phyloP scores from a whole-genome alignment of 805 yeast species.

The Scheffersomyces spartinae region DNA sequence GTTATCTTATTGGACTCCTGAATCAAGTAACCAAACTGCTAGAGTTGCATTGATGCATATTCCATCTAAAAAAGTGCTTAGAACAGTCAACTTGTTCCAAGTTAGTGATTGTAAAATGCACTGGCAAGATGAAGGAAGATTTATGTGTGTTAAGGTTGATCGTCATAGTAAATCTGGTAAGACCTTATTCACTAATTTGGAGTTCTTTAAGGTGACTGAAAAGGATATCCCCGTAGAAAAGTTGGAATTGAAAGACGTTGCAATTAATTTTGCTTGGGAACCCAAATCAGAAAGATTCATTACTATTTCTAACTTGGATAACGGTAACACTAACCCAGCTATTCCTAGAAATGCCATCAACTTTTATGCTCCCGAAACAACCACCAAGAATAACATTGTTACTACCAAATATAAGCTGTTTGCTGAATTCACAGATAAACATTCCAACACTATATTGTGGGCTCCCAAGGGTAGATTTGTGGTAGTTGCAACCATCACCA shows the following conservation, averaged over 20 bases:
- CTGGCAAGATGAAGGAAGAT: slow-evolving; percentile 87
- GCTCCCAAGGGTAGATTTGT: slow-evolving; percentile 90
- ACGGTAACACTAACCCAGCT: slow-evolving; percentile 48
- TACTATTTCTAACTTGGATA: slow-evolving; percentile 54
- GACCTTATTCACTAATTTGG: slow-evolving; percentile 82
- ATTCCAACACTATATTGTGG: slow-evolving; percentile 68
- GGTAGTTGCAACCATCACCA: slow-evolving; percentile 35
- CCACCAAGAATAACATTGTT: slow-evolving; percentile 36
- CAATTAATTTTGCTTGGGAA: slow-evolving; percentile 89
- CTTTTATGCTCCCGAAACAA: slow-evolving; percentile 75
- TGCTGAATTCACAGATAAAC: slow-evolving; percentile 54
- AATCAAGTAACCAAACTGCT: slow-evolving; percentile 82
- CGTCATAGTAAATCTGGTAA: slow-evolving; percentile 94
- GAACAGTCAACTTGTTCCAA: slow-evolving; percentile 91
- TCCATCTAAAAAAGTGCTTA: slow-evolving; percentile 69
- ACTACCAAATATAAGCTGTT: slow-evolving; percentile 33
- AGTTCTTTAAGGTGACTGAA: slow-evolving; percentile 79
- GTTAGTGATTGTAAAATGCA: slow-evolving; percentile 81
- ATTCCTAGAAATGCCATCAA: slow-evolving; percentile 55
- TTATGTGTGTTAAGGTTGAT: slow-evolving; percentile 87
- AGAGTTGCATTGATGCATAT: slow-evolving; percentile 85
- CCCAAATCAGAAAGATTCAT: slow-evolving; percentile 84
- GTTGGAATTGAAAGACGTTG: slow-evolving; percentile 83
- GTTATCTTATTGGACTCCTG: slow-evolving; percentile 96
- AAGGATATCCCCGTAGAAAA: slow-evolving; percentile 92